These are phyloP conservation scores for Tolypocladium tropicale DNA, from an alignment of 2,329 filamentous ascomycete genomes.

Conservation along the genomic window DNA sequence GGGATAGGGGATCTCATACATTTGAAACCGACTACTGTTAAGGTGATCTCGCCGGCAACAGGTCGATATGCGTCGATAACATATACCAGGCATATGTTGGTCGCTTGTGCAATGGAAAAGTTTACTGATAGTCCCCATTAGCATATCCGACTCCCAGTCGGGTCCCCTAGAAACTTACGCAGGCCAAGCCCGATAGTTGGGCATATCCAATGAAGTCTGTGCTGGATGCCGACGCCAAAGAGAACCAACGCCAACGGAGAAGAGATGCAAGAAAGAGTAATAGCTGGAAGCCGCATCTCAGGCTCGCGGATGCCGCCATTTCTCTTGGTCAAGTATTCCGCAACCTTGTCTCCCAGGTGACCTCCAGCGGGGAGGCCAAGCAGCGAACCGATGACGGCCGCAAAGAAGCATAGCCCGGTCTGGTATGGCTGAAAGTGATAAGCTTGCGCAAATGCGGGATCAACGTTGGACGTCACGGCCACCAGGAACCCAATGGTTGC, in stretches of 20 bases:
- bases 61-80: constrained; percentile 48
- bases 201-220: constrained; percentile 42
- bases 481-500: constrained; percentile 46
- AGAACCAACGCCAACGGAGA: constrained; percentile 34
- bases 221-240: constrained; percentile 36
- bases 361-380: constrained; percentile 41
- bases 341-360: constrained; percentile 33
- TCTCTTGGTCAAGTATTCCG: constrained; percentile 36
- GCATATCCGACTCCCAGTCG: not conserved
- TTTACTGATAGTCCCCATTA: constrained; percentile 27
- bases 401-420: constrained; percentile 40
- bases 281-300: constrained; percentile 48
- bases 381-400: constrained; percentile 35
- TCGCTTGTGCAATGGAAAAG: constrained; percentile 45
- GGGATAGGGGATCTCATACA: constrained; percentile 26
- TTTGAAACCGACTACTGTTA: constrained; percentile 45
- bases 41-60: constrained; percentile 43
- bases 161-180: constrained; percentile 23
- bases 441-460: constrained; percentile 27
- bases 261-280: constrained; percentile 39
- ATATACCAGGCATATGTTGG: constrained; percentile 46
- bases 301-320: constrained; percentile 48
- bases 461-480: constrained; percentile 43
- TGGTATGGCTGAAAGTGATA: constrained; percentile 36
- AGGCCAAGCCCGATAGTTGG: constrained; percentile 43